Base-by-base conservation (phyloP, 148 eudicot genomes). In the Amaranthus hypochondriacus region DNA sequence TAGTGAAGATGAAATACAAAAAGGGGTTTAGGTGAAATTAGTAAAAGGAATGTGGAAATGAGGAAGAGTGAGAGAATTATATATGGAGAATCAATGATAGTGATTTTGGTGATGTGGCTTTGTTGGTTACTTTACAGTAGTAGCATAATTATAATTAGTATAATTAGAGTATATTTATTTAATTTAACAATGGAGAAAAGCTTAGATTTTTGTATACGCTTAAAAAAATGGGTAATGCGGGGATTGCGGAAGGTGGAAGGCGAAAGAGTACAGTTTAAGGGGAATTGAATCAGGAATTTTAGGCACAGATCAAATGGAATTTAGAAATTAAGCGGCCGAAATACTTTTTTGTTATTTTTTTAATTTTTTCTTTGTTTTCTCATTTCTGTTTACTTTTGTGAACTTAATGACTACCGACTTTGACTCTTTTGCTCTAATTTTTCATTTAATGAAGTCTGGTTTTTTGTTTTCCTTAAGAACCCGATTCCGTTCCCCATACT, bases 211-310 rank as follows among this genome's bases (percentile, higher is more conserved):
- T 28, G 39, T 28, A 28, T 28, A 28, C 39, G 39, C 39, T 28
- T 28, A 0, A 56, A 49, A 56, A 53, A 62, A 63, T 10, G 61
- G 14, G 56, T 53, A 56, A 6, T 46, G 87, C 89, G 89, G 75
- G 65, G 70, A 84, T 86, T 81, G 86, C 87, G 87, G 88, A 65
- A 79, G 75, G 70, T 81, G 78, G 79, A 70, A 63, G 64, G 9
- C 15, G 67, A 56, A 61, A 72, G 74, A 82, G 58, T 28, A 44
- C 56, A 75, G 69, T 48, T 18, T 18, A 46, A 63, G 51, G 9
- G 18, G 66, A 59, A 49, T 56, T 46, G 70, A 78, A 81, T 48
- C 64, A 62, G 56, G 61, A 11, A 2, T 0, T 12, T 7, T 5
- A n/a, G 42, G n/a, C 8, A 42, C 11, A 15, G 42, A 63, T 48